Conservation (phyloP, 768 basidiomycete species). For the Lentinula raphanica region DNA sequence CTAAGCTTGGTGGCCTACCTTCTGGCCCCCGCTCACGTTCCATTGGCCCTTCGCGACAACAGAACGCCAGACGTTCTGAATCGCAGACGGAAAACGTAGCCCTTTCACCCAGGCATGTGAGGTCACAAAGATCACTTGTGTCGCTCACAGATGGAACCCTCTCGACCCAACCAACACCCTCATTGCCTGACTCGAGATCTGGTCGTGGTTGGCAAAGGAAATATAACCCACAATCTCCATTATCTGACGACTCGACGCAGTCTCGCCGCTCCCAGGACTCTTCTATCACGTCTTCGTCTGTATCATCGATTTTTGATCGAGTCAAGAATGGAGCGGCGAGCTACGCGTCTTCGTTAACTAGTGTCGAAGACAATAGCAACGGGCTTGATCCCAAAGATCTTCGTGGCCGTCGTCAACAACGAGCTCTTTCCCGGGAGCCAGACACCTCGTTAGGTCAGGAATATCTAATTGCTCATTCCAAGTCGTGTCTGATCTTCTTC, state of each 20-base stretch:
- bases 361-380: constrained; percentile 34
- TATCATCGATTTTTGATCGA: constrained; percentile 33
- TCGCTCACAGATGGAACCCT: constrained; percentile 7
- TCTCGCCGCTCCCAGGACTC: constrained; percentile 18
- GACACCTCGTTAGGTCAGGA: neutral
- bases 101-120: constrained; percentile 15
- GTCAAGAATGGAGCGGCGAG: constrained; percentile 23
- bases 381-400: neutral
- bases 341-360: constrained; percentile 37
- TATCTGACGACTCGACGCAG: constrained; percentile 2
- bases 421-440: neutral
- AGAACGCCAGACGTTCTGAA: constrained; percentile 6
- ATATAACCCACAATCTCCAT: constrained; percentile 10
- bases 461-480: neutral
- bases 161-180: neutral
- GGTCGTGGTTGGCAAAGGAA: constrained; percentile 1
- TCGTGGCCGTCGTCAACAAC: neutral
- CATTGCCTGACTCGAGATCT: neutral
- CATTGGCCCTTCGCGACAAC: constrained; percentile 8
- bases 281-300: constrained; percentile 22
- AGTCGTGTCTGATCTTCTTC: neutral
- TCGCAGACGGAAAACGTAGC: neutral
- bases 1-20: constrained; percentile 30
- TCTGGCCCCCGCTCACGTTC: constrained; percentile 35
- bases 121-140: constrained; percentile 18